Evolutionary conservation across 2,329 filamentous ascomycete species (phyloP).

Genomic region (Allantophomopsis lycopodina): DNA sequence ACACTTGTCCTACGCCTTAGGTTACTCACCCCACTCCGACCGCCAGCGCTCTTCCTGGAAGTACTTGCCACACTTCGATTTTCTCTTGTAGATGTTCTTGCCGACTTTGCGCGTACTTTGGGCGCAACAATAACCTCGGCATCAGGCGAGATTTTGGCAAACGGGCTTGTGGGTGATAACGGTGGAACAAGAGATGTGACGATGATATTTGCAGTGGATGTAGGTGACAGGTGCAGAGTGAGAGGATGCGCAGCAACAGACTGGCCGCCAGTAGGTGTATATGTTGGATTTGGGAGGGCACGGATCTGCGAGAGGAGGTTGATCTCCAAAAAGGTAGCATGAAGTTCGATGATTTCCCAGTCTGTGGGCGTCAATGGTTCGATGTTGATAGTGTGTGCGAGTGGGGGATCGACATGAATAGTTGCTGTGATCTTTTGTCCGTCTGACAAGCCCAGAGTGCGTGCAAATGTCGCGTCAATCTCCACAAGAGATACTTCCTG

Average conservation of each 20-base stretch:
- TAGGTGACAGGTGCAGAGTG: conserved; percentile 86
- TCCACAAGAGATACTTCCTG: conserved; percentile 71
- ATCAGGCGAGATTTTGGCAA: conserved; percentile 86
- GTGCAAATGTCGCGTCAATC: conserved; percentile 74
- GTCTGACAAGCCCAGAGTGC: conserved; percentile 62
- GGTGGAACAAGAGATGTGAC: conserved; percentile 72
- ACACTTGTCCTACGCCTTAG: conserved; percentile 40
- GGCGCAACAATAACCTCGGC: conserved; percentile 96
- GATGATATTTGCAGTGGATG: conserved; percentile 84
- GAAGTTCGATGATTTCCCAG: conserved; percentile 97
- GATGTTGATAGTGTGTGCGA: conserved; percentile 91
- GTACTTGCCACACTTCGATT: conserved; percentile 69
- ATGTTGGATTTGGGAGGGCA: conserved; percentile 76
- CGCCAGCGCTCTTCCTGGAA: conserved; percentile 61
- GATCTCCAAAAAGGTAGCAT: conserved; percentile 88
- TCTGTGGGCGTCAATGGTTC: conserved; percentile 90
- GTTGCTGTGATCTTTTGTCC: conserved; percentile 62
- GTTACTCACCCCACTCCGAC: conserved; percentile 62
- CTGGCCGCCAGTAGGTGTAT: conserved; percentile 34
- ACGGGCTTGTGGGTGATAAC: conserved; percentile 53
- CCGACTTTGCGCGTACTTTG: conserved; percentile 64
- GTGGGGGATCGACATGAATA: conserved; percentile 79
- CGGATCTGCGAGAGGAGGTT: conserved; percentile 90
- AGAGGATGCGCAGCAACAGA: conserved; percentile 57
- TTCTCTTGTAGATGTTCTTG: conserved; percentile 48